phyloP scores from a whole-genome alignment of 495 filamentous ascomycete genomes.

The Niebla homalea region DNA sequence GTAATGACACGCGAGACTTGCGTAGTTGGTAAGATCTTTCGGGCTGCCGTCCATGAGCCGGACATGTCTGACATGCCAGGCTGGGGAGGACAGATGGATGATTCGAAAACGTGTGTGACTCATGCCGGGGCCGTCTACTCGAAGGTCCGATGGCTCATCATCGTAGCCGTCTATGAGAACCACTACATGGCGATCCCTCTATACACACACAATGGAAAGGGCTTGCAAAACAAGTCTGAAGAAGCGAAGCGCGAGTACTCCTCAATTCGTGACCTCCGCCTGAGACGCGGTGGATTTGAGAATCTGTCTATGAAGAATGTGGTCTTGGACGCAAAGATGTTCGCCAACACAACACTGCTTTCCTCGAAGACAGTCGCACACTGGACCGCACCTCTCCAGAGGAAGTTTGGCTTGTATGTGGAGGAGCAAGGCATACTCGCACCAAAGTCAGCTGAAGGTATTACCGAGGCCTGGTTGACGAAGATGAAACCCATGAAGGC shows the following conservation, averaged over 20 bases:
- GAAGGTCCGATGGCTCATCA: conserved; percentile 12
- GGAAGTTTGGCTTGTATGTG: not conserved
- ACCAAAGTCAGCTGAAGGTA: no score
- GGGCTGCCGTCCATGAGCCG: conserved; percentile 13
- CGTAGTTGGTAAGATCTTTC: conserved; percentile 11
- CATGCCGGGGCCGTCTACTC: conserved; percentile 11
- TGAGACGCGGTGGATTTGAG: not conserved
- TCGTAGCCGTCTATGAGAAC: conserved; percentile 4
- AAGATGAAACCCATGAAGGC: no score
- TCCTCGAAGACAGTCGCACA: not conserved
- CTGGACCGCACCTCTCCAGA: not conserved
- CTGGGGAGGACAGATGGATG: not conserved
- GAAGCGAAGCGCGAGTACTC: conserved; percentile 7
- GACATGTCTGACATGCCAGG: conserved; percentile 1
- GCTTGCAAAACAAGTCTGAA: conserved; percentile 6
- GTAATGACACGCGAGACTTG: not conserved
- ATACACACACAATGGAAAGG: conserved; percentile 13
- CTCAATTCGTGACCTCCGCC: conserved; percentile 11
- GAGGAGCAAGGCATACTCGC: not conserved
- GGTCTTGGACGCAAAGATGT: not conserved
- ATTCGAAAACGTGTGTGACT: not conserved
- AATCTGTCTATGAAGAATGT: not conserved
- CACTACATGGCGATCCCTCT: conserved; percentile 15
- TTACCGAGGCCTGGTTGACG: no score
- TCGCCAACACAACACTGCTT: not conserved